Conservation (phyloP, 176 grass and related monocot species). For the Cocos nucifera region DNA sequence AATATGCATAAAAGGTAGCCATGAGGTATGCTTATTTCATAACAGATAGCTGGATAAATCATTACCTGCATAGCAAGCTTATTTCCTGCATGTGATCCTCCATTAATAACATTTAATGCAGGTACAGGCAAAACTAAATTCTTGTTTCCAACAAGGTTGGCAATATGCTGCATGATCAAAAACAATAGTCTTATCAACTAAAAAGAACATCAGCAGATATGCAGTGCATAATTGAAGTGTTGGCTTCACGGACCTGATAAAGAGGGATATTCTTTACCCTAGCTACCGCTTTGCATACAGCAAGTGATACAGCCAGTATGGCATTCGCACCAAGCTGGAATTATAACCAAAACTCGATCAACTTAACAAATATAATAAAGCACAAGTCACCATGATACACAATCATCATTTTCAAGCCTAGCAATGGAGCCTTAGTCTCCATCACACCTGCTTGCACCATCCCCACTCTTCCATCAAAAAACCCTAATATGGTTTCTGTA, state of each 20-base stretch:
- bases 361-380: too few species aligned
- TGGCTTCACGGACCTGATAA: slow-evolving; percentile 45
- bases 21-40: background rate
- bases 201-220: too few species aligned
- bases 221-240: too few species aligned
- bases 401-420: too few species aligned
- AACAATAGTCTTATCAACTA: background rate
- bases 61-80: slow-evolving; percentile 84
- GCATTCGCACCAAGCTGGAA: slow-evolving; percentile 85
- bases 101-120: slow-evolving; percentile 97
- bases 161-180: slow-evolving; percentile 52
- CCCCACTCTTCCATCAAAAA: slow-evolving; percentile 96
- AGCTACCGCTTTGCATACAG: slow-evolving; percentile 80
- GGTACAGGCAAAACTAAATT: slow-evolving; percentile 62
- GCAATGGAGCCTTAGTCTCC: background rate
- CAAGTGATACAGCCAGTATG: slow-evolving; percentile 85
- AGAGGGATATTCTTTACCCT: slow-evolving; percentile 76
- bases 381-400: too few species aligned
- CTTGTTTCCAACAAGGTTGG: slow-evolving; percentile 83
- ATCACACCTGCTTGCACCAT: slow-evolving; percentile 82
- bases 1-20: background rate
- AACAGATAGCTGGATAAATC: background rate
- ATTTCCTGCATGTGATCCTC: slow-evolving; percentile 89
- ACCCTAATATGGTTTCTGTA: too few species aligned
- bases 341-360: background rate